Conservation (phyloP, 805 yeast genomes). For the Suhomyces emberorum region DNA sequence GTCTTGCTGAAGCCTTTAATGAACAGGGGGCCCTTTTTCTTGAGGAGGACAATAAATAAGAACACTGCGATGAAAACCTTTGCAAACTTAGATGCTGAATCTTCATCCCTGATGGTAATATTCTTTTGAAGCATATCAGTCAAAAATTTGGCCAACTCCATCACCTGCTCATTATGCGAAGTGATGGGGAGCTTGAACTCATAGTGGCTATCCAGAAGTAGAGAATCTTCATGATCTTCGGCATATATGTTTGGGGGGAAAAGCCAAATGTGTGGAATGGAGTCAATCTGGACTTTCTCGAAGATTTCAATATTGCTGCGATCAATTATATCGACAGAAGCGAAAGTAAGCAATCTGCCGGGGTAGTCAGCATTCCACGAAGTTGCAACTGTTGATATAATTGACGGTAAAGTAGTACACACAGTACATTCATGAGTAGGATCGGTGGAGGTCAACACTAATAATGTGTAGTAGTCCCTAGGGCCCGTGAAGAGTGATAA, state of each 20-base stretch:
- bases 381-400: conserved; percentile 38
- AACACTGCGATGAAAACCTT: conserved; percentile 47
- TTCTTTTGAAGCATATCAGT: conserved; percentile 43
- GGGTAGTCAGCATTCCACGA: conserved; percentile 46
- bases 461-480: conserved; percentile 49
- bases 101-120: conserved; percentile 40
- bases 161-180: conserved; percentile 31
- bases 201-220: conserved; percentile 28
- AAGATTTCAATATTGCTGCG: conserved; percentile 40
- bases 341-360: conserved; percentile 42
- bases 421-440: conserved; percentile 43
- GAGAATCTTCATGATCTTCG: conserved; percentile 16
- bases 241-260: conserved; percentile 47
- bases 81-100: conserved; percentile 41
- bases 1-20: conserved; percentile 19
- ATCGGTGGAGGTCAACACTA: conserved; percentile 51
- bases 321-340: conserved; percentile 48
- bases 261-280: conserved; percentile 68
- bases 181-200: conserved; percentile 37
- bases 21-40: conserved; percentile 42
- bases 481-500: conserved; percentile 44
- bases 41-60: conserved; percentile 42
- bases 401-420: conserved; percentile 45
- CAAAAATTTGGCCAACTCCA: conserved; percentile 53
- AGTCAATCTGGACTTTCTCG: conserved; percentile 37